These are phyloP conservation scores for Chytriomyces sp. DNA, from an alignment of 192 early-diverging fungal species.

Conservation along the genomic window DNA sequence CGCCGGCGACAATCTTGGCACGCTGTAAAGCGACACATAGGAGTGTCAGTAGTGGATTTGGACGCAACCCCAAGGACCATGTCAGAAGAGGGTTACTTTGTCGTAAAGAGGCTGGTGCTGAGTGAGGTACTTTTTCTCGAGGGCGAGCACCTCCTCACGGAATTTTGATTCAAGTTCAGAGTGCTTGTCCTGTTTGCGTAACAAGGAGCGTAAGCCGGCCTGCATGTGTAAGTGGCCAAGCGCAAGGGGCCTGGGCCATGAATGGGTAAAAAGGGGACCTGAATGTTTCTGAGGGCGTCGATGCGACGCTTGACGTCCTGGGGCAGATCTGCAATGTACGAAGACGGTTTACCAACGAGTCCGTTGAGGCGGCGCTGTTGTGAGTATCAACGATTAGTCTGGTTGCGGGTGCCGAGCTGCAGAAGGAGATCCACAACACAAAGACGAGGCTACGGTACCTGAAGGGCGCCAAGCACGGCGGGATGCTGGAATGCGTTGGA, in stretches of 20 bases:
- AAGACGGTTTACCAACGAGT: conserved; percentile 75
- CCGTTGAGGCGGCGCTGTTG: conserved; percentile 75
- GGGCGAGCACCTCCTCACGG: conserved; percentile 87
- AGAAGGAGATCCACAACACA: not conserved
- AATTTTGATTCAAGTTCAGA: conserved; percentile 82
- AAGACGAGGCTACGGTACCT: conserved; percentile 27
- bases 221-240: too few relatives aligned
- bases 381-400: conserved; percentile 4
- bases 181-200: conserved; percentile 75
- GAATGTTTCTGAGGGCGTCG: conserved; percentile 83
- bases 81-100: conserved; percentile 35
- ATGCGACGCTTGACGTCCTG: conserved; percentile 81
- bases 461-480: conserved; percentile 38
- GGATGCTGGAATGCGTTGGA: conserved; percentile 41
- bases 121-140: conserved; percentile 95
- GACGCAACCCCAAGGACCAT: not conserved
- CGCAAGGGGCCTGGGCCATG: not conserved
- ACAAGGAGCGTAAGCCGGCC: too few relatives aligned
- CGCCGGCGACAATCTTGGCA: conserved; percentile 73
- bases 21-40: conserved; percentile 58
- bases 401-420: not conserved
- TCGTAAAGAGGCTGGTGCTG: conserved; percentile 88
- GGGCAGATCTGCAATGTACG: conserved; percentile 54
- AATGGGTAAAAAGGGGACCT: conserved; percentile 49
- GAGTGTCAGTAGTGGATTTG: not conserved